Evolutionary conservation across 768 basidiomycete species (phyloP).

Genomic region (Podaxis mareebaensis): DNA sequence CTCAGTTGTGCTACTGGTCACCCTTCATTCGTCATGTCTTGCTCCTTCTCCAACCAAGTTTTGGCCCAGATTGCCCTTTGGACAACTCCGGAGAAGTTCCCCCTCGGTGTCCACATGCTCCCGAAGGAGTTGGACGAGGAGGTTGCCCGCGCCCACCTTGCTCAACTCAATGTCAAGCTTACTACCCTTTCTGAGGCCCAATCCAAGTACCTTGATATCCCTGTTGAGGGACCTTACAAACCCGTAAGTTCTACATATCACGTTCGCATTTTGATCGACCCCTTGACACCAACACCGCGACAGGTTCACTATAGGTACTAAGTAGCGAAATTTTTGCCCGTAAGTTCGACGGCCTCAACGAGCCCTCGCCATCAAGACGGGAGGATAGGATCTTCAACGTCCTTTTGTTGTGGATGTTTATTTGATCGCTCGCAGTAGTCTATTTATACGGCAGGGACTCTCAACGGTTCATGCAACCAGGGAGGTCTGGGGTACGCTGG

Average conservation of each 20-base stretch:
- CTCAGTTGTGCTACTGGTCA: conserved; percentile 93
- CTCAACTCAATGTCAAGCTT: conserved; percentile 91
- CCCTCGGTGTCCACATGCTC: conserved; percentile 96
- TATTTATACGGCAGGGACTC: conserved; percentile 43
- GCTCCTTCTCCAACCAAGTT: conserved; percentile 98
- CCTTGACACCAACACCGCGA: conserved; percentile 7
- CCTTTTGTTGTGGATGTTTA: conserved; percentile 48
- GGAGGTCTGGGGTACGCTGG: conserved; percentile 23
- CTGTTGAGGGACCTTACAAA: conserved; percentile 71
- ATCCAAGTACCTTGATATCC: conserved; percentile 90
- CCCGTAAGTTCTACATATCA: conserved; percentile 32
- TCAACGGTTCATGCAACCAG: conserved; percentile 29
- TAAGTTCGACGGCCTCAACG: conserved; percentile 73
- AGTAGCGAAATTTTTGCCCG: conserved; percentile 26
- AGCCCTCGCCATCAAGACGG: conserved; percentile 62
- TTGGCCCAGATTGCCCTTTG: conserved; percentile 98
- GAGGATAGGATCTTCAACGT: conserved; percentile 70
- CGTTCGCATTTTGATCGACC: not conserved
- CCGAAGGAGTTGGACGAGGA: conserved; percentile 99
- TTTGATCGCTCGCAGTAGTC: conserved; percentile 52
- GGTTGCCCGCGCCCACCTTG: conserved; percentile 95
- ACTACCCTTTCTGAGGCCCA: conserved; percentile 73
- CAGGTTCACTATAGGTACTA: conserved; percentile 50
- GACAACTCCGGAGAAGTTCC: conserved; percentile 91
- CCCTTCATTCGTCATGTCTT: conserved; percentile 99